Base-by-base conservation (phyloP, 2,329 filamentous ascomycete species). In the Xylaria multiplex region DNA sequence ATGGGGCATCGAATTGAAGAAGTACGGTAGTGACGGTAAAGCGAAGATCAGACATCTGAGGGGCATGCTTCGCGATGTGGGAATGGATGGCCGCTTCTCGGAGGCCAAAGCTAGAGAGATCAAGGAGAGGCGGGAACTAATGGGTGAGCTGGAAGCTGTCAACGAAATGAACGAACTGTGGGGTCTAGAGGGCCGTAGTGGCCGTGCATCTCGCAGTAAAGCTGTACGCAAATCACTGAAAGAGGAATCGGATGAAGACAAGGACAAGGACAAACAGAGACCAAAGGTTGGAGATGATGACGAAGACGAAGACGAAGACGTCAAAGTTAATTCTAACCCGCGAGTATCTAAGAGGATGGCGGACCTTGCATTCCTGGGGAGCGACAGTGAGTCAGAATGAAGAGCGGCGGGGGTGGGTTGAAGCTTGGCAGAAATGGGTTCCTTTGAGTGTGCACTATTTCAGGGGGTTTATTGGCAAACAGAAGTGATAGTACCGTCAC, bases 61-160 rank as follows among this genome's bases (percentile, higher is more conserved):
- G 76, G 81, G 81, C 11, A 91, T 96, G 90, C 85, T 99, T 30
- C 84, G 85, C 40, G 93, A 97, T 35, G 84, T 89, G 4, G 96
- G 95, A 40, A 97, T 98, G 92, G 89, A 89, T 1, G 95, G 94
- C 0, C 88, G 95, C 16, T 97, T 93, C 79, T 97, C 93, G 0
- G 86, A 91, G 73, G 90, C 93, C 48, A 95, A 91, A 74, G 95
- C 95, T 0, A 88, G 86, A 27, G 89, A 93, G 78, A 97, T 98
- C 77, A 96, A 93, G 77, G 95, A 97, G 80, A 84, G 86, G 74
- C 86, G 95, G 59, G 95, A 99, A 79, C 84, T 99, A 42, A 85
- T 88, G 73, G 92, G 90, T 0, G 95, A 99, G 74, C 82, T 97
- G 6, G 92, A 96, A 74, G 90, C 89, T 13, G 93, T 97, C 16